Percentiles rank a stretch among this genome's conserved stretches.
Evolutionary conservation across 2,329 filamentous ascomycete genomes (phyloP).

Genomic region (Cladosporium sp.): DNA sequence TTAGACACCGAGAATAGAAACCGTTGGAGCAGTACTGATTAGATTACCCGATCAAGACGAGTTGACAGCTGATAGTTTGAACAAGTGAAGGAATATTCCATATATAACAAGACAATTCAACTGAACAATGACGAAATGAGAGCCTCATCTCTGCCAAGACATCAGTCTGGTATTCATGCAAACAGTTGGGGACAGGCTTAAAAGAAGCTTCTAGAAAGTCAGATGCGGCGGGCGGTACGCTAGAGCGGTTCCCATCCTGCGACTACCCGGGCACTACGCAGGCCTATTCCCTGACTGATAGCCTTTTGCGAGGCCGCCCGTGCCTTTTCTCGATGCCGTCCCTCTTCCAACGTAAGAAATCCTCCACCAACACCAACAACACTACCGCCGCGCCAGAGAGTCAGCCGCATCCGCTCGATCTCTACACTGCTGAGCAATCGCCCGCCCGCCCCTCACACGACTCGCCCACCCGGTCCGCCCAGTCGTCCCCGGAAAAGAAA

Average conservation of each 20-base stretch:
- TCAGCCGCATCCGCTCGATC: constrained; percentile 18
- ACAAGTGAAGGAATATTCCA: background rate
- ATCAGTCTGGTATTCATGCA: background rate
- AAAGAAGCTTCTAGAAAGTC: constrained; percentile 10
- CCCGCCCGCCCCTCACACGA: constrained; percentile 18
- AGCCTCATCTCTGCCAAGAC: background rate
- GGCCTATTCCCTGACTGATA: constrained; percentile 18
- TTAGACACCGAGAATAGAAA: background rate
- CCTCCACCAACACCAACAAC: constrained; percentile 18
- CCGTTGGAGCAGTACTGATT: background rate
- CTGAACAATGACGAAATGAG: background rate
- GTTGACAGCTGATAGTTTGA: background rate
- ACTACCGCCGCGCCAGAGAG: background rate
- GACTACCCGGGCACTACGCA: constrained; percentile 13
- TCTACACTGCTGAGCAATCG: constrained; percentile 4
- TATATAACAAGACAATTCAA: background rate
- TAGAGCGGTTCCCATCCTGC: constrained; percentile 13
- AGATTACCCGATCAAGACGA: background rate
- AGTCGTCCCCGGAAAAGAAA: constrained; percentile 30
- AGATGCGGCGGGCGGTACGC: constrained; percentile 1
- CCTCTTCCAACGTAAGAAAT: constrained; percentile 30
- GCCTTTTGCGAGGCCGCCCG: constrained; percentile 12
- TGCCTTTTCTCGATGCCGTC: constrained; percentile 25
- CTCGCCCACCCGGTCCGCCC: constrained; percentile 18
- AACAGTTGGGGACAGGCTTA: background rate